Evolutionary conservation across 257 asterid species (phyloP), one percentile per base, ranked within the genome.

Genomic region (Solanum tacnaense): DNA sequence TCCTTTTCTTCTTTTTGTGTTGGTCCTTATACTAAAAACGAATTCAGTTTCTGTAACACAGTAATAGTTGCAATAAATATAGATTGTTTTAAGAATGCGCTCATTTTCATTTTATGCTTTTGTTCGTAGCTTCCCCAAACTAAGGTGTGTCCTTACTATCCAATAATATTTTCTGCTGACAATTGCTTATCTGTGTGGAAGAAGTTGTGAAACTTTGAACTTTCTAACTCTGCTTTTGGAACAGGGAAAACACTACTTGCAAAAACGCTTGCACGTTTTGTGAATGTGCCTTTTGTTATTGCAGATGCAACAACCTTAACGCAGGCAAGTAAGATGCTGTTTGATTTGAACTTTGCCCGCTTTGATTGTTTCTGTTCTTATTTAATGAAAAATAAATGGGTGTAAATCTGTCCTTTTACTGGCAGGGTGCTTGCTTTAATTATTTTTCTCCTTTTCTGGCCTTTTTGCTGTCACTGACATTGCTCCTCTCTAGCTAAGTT

Each of bases 181-280:
- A 82, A 46, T 82, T 46, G 41, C 29, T 82, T 18, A 16, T 52
- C 56, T 81, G 16, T 82, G 85, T 49, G 70, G 29, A 20, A 81
- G 12, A 29, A 82, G 39, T 49, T 29, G 85, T 46, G 44, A 82
- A 82, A 82, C 41, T 49, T 82, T 18, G 44, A 49, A 84, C 56
- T n/a, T 74, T 83, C 81, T 87, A 46, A 23, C 82, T 35, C 65
- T 27, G 58, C 58, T 81, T 88, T 85, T 76, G 85, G 88, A 92
- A 91, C 92, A 96, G 99, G 99, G 74, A 96, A 96, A 90, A 96
- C 99, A 20, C 93, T 95, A 68, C 99, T 96, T 83, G 99, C 99
- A 62, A 96, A 96, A 92, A 94, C 97, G 65, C 98, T 96, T 87
- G 99, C 99, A 74, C 99, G 99, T 86, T 92, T 96, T 89, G 99